Base-by-base conservation (phyloP, 805 yeast genomes). In the Saturnispora hagleri region DNA sequence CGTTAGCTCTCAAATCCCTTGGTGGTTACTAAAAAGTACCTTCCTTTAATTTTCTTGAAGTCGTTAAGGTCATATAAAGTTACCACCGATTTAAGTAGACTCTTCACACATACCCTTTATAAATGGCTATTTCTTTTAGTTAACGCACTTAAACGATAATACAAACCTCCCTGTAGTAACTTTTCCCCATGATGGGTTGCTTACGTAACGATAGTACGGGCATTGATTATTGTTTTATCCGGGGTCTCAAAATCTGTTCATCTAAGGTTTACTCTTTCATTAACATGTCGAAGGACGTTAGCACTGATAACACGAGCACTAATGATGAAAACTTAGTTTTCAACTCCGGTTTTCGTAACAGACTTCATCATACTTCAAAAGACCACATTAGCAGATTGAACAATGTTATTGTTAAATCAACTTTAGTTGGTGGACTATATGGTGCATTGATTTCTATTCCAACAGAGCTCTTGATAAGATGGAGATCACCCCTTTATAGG, bases 1-100 rank as follows among this genome's bases (percentile, higher is more conserved):
- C 62, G 12, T 87, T 86, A 57, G 91, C 90, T 6, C 7, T 51
- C 8, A 46, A 47, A 26, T 55, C 58, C 8, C 42, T 48, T n/a
- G 51, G 51, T 4, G 51, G 51, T 15, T 41, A 41, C 24, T 38
- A 9, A 26, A 38, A 4, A 18, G 34, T 20, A 24, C 22, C 10
- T n/a, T 36, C 22, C 22, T 38, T 12, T 3, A 13, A 31, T 12
- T 31, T 31, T 31, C 13, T 31, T 31, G 13, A 13, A 12, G 34
- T 13, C 13, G 5, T 13, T 31, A 31, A 9, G 13, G 34, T 31
- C 34, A 31, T 31, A 4, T 1, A 31, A 31, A 9, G 28, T 26
- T 26, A 26, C 10, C 28, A 8, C 28, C 2, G 3, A 26, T 26
- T 26, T 7, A 26, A 26, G 9, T 26, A 26, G 28, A 26, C 28